Conservation (phyloP, 2,329 filamentous ascomycete genomes). For the Fusarium lateritium region DNA sequence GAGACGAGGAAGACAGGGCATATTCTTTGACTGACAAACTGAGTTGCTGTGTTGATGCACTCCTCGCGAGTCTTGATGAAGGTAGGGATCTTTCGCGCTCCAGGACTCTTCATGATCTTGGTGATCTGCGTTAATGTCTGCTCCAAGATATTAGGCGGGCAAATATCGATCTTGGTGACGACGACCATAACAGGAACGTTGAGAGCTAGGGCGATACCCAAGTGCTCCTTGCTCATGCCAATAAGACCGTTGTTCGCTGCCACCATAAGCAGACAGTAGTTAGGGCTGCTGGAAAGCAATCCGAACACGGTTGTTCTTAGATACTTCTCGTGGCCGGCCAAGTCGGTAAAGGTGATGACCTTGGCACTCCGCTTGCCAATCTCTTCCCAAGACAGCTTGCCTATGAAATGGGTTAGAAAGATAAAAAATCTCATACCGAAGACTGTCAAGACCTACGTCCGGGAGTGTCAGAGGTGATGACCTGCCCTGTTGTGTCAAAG, state of each 20-base stretch:
- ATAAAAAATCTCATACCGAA: no score
- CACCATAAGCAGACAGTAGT: constrained; percentile 98
- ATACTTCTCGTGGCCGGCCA: constrained; percentile 96
- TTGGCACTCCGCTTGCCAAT: constrained; percentile 96
- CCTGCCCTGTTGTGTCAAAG: constrained; percentile 88
- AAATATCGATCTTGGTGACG: constrained; percentile 98
- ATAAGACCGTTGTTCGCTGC: constrained; percentile 97
- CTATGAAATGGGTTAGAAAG: constrained; percentile 50
- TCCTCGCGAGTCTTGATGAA: constrained; percentile 94
- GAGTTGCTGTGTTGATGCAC: constrained; percentile 93
- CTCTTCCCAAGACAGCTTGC: constrained; percentile 92
- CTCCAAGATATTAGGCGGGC: constrained; percentile 93
- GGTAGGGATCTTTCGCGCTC: constrained; percentile 93
- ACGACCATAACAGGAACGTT: constrained; percentile 99
- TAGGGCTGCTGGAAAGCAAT: constrained; percentile 92
- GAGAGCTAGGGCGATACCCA: constrained; percentile 92
- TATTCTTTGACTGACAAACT: constrained; percentile 95
- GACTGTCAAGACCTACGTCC: constrained; percentile 73
- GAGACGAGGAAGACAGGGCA: constrained; percentile 98
- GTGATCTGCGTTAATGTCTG: constrained; percentile 93
- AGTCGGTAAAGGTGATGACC: constrained; percentile 95
- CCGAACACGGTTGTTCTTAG: constrained; percentile 97
- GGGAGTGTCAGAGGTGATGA: constrained; percentile 84
- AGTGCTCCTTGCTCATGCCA: constrained; percentile 98
- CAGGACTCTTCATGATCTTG: constrained; percentile 93